These are phyloP conservation scores for Syzygium aqueum DNA, from an alignment of 345 rosid species.

Conservation along the genomic window DNA sequence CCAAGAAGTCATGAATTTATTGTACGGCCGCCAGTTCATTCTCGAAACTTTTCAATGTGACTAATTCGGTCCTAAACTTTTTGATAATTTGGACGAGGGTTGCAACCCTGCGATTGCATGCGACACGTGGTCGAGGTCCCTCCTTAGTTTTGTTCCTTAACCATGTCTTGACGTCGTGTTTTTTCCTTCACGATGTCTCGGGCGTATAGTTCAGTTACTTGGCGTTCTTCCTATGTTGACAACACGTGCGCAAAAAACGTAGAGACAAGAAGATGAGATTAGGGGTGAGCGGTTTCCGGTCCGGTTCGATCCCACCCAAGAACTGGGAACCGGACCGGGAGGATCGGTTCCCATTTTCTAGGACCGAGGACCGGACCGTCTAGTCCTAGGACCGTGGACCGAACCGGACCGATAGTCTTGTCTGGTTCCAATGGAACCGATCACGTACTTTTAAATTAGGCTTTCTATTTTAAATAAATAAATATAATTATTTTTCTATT, in stretches of 20 bases:
- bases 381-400: too few relatives aligned
- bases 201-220: neutral
- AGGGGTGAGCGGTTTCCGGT: too few relatives aligned
- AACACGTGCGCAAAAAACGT: neutral
- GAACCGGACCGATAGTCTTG: too few relatives aligned
- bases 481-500: too few relatives aligned
- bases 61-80: fast-evolving
- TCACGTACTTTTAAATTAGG: too few relatives aligned
- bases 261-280: neutral
- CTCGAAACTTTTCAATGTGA: neutral
- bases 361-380: too few relatives aligned
- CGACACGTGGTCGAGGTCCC: neutral
- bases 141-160: neutral
- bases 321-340: too few relatives aligned
- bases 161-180: neutral
- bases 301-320: too few relatives aligned
- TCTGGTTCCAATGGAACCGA: too few relatives aligned
- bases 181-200: neutral
- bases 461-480: too few relatives aligned
- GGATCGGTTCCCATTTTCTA: too few relatives aligned
- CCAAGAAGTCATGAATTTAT: neutral
- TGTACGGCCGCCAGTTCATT: fast-evolving
- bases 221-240: neutral
- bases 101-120: neutral
- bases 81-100: neutral